Conservation (phyloP, 805 yeast genomes). For the Saccharomyces mikatae region DNA sequence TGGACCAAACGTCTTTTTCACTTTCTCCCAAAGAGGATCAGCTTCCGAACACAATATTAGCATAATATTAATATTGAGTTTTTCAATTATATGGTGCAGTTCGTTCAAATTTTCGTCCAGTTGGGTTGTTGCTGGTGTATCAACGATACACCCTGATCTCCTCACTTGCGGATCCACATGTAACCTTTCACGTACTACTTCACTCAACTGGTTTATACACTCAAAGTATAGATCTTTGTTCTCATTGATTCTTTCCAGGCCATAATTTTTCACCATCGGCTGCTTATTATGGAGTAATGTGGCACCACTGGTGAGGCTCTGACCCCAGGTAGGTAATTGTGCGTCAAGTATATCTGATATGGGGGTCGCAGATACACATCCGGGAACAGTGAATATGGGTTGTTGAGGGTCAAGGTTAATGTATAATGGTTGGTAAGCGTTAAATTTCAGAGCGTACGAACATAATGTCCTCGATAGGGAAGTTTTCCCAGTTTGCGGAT, state of each 20-base stretch:
- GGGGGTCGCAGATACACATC: constrained; percentile 76
- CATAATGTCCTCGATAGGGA: constrained; percentile 58
- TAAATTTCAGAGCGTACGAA: constrained; percentile 70
- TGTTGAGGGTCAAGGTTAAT: constrained; percentile 73
- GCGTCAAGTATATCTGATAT: constrained; percentile 74
- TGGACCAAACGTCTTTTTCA: constrained; percentile 10
- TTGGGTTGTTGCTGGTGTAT: constrained; percentile 23
- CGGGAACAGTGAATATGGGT: constrained; percentile 71
- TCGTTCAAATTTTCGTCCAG: constrained; percentile 13
- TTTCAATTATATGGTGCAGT: constrained; percentile 11
- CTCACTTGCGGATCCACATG: constrained; percentile 24
- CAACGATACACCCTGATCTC: constrained; percentile 28
- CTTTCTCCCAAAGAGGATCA: constrained; percentile 10
- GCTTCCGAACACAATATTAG: constrained; percentile 14
- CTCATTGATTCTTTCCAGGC: constrained; percentile 50
- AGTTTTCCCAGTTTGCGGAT: constrained; percentile 69
- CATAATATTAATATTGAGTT: constrained; percentile 18
- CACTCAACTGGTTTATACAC: constrained; percentile 41
- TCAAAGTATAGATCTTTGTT: constrained; percentile 45
- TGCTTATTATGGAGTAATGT: constrained; percentile 77
- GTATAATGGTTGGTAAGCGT: constrained; percentile 52
- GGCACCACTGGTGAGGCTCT: constrained; percentile 67
- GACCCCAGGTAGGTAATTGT: constrained; percentile 65
- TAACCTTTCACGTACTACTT: constrained; percentile 33
- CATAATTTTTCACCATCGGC: constrained; percentile 78